phyloP scores from a whole-genome alignment of 2,329 filamentous ascomycete genomes.

The Talaromyces atroroseus region DNA sequence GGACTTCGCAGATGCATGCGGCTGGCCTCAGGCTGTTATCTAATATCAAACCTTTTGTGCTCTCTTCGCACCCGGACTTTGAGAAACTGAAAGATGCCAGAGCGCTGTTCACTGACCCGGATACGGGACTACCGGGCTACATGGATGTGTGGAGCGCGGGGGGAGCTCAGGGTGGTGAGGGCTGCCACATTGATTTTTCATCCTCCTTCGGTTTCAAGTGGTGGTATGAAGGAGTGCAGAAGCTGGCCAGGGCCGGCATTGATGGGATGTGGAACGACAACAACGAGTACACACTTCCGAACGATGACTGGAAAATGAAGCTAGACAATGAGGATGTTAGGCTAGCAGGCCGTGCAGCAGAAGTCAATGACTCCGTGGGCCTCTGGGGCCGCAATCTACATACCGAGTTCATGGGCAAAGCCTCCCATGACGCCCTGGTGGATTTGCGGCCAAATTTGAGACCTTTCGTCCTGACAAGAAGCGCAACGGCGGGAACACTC shows the following conservation, averaged over 20 bases:
- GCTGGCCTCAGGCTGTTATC: conserved; percentile 63
- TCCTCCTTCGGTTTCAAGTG: conserved; percentile 61
- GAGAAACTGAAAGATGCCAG: conserved; percentile 52
- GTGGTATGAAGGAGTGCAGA: conserved; percentile 65
- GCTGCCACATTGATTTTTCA: conserved; percentile 69
- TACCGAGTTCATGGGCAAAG: conserved; percentile 66
- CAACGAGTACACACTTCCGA: conserved; percentile 65
- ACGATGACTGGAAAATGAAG: conserved; percentile 61
- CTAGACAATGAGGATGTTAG: conserved; percentile 43
- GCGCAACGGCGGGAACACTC: conserved; percentile 65
- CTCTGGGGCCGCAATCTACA: conserved; percentile 66
- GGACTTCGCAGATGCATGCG: conserved; percentile 57
- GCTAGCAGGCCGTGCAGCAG: conserved; percentile 25
- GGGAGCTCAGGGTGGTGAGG: conserved; percentile 63
- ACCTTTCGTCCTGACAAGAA: conserved; percentile 65
- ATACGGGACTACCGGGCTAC: conserved; percentile 48
- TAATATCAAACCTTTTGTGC: conserved; percentile 68
- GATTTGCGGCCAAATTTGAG: conserved; percentile 54
- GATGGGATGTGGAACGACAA: conserved; percentile 77
- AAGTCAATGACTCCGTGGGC: conserved; percentile 49
- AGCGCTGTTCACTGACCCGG: conserved; percentile 60
- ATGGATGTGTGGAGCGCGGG: conserved; percentile 67
- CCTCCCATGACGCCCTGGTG: conserved; percentile 62
- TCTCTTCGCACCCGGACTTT: conserved; percentile 63
- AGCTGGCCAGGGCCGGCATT: conserved; percentile 58